Base-by-base conservation (phyloP, 228 moss, liverwort and hornwort species). In the Sphagnum fallax region DNA sequence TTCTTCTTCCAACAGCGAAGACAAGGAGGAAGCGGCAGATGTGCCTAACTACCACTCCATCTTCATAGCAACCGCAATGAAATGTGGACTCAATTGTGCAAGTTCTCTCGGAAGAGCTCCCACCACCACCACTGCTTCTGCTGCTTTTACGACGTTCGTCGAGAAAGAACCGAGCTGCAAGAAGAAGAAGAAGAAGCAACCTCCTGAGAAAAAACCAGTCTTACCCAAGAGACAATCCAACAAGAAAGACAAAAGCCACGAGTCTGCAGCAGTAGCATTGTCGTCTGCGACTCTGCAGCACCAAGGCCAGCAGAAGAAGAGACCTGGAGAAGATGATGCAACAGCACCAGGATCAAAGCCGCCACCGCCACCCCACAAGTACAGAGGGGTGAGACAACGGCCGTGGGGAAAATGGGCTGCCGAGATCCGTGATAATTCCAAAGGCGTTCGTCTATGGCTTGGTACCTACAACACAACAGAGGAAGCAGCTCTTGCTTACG, bases 351-450 rank as follows among this genome's bases (percentile, higher is more conserved):
- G 32, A 32, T 0, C 32, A 32, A 32, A 32, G 32, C 32, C 32
- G 32, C 32, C 32, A 32, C 32, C 32, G 32, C 32, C 32, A 32
- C 32, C 32, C 32, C 32, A 84, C 52, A 95, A 92, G 70, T 95
- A 85, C 58, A 80, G 91, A 5, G 93, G 93, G 4, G 93, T 93
- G 59, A 87, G 93, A 6, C 93, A 93, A 69, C 80, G 93, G 0
- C 93, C 93, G 0, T 93, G 93, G 93, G 93, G 93, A 0, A 93
- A 93, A 79, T 93, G 93, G 93, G 93, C 93, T 0, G 93, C 93
- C 0, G 93, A 93, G 76, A 93, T 93, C 68, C 84, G 93, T 49
- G 93, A 93, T 57, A 91, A 91, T 4, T 87, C 84, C 63, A 93
- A 89, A 69, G 93, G 90, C 4, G 85, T 87, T 14, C 84, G 93